These are phyloP conservation scores for Sequoia sempervirens DNA, from an alignment of 75 land plant genomes.

Conservation along the genomic window DNA sequence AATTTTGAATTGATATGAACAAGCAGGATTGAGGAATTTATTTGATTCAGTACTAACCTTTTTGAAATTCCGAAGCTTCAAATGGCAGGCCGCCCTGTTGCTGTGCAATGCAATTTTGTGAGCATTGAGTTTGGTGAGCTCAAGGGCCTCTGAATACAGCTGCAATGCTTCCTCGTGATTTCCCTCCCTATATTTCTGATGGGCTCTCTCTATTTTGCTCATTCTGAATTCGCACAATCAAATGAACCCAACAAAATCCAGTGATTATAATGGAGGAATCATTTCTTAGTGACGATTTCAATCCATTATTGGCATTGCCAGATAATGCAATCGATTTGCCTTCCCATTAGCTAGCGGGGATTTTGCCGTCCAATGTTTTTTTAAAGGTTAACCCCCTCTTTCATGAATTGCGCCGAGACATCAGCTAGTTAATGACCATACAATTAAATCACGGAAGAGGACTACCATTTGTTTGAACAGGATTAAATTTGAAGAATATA, in stretches of 20 bases:
- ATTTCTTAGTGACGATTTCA: not conserved
- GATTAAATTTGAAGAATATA: no score
- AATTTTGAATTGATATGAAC: not conserved
- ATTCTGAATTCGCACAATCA: not conserved
- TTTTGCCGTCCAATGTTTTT: not conserved
- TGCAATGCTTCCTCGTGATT: slow-evolving; percentile 63
- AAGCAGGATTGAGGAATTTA: not conserved
- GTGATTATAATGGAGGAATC: not conserved
- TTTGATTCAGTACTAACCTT: slow-evolving; percentile 28
- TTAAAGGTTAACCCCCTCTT: no score
- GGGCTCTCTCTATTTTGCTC: slow-evolving; percentile 74
- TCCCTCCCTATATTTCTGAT: slow-evolving; percentile 83
- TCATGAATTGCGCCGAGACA: no score
- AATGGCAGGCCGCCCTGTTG: slow-evolving; percentile 87
- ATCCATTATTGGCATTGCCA: not conserved
- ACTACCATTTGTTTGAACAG: no score
- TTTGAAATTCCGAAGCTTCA: slow-evolving; percentile 80
- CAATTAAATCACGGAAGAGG: no score
- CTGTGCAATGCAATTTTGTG: slow-evolving; percentile 93
- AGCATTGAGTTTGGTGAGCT: slow-evolving; percentile 58
- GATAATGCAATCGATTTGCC: not conserved
- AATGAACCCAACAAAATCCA: not conserved
- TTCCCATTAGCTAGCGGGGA: not conserved
- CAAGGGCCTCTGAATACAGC: slow-evolving; percentile 76
- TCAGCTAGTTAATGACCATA: no score